Evolutionary conservation across 805 yeast species (phyloP), one percentile per base, ranked within the genome.

Genomic region (Metschnikowia amazonensis): DNA sequence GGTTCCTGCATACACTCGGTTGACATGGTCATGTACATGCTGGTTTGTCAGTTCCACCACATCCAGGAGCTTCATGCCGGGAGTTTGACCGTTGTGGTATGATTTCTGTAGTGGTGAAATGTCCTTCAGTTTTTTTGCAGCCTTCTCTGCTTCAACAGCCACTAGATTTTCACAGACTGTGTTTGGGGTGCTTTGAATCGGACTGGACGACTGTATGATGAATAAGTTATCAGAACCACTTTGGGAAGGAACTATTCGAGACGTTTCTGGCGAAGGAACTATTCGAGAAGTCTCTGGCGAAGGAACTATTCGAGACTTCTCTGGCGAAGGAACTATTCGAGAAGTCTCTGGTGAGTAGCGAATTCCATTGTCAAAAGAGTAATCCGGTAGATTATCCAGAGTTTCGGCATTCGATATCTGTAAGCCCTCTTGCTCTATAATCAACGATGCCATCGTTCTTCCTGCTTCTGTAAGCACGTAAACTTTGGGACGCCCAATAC

Each of bases 401-500:
- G 41, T 21, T 14, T 39, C 43, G 16, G 64, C 52, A 4, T 14
- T 33, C 5, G 24, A 10, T 10, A 4, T 6, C 2, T 49, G 38
- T 3, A 63, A 44, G 11, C 64, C 65, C 41, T 77, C 84, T 1
- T 78, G 77, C 20, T 59, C 64, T 45, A 74, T 70, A 51, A 89
- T 70, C 27, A 69, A 69, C 38, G 69, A 64, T 0, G 96, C 95
- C 48, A 89, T 63, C 16, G 67, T 75, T 2, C 65, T 56, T 0
- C 97, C 97, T 41, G 74, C 79, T 7, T 83, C 89, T 0, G 95
- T 87, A 18, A 90, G 63, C 36, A 63, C 72, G 60, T 81, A 89
- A 20, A 74, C 60, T 29, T 70, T 67, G 0, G 92, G 90, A 27
- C 82, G 68, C 0, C 87, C 89, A 4, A 66, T 61, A 1, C 66